Conservation (phyloP, 2,329 filamentous ascomycete genomes). For the Cyphellophora attinorum region DNA sequence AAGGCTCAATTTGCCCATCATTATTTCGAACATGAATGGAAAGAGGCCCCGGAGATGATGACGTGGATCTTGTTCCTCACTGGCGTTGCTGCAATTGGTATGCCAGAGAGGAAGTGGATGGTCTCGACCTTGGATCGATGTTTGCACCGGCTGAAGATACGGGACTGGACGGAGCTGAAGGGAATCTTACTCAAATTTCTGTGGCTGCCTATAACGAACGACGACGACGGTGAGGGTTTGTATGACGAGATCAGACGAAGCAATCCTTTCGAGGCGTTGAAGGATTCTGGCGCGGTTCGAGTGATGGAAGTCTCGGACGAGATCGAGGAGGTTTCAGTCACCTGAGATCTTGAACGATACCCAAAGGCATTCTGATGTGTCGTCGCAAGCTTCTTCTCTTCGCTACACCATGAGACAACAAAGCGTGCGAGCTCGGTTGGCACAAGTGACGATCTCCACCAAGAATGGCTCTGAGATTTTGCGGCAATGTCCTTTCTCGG, state of each 20-base stretch:
- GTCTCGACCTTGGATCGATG: slow-evolving; percentile 1
- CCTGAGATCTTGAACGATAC: no score
- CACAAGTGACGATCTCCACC: no score
- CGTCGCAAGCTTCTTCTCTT: no score
- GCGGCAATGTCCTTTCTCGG: no score
- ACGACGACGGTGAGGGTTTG: slow-evolving; percentile 2
- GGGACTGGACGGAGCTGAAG: slow-evolving; percentile 4
- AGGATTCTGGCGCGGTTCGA: no score
- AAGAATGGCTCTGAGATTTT: no score
- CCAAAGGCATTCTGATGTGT: no score
- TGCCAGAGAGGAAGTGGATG: not conserved
- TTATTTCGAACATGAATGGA: slow-evolving; percentile 1
- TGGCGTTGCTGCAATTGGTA: not conserved
- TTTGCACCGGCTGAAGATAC: slow-evolving; percentile 1
- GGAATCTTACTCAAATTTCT: slow-evolving; percentile 9
- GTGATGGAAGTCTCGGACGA: no score
- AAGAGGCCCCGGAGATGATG: slow-evolving; percentile 3
- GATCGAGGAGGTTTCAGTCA: no score
- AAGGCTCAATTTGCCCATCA: not conserved
- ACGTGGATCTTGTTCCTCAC: slow-evolving; percentile 5
- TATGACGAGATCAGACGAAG: slow-evolving; percentile 3
- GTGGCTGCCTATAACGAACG: slow-evolving; percentile 6
- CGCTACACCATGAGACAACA: no score
- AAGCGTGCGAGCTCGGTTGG: no score
- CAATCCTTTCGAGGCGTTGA: slow-evolving; percentile 1